Base-by-base conservation (phyloP, 768 basidiomycete species). In the Russula griseocarnosa region DNA sequence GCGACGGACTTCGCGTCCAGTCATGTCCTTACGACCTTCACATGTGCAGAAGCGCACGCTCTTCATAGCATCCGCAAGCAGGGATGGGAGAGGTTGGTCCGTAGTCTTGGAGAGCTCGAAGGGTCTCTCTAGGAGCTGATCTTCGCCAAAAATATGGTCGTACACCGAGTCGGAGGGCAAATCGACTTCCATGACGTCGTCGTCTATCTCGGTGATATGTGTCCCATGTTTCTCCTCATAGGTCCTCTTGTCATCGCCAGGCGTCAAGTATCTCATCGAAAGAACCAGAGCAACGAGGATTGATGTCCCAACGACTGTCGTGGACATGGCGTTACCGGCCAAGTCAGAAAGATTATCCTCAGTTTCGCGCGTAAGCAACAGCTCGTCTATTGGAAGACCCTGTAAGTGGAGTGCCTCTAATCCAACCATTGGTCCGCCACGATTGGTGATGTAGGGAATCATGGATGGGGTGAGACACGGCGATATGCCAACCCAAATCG, bases 261-360 rank as follows among this genome's bases (percentile, higher is more conserved):
- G 75, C 66, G 86, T 86, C 36, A 97, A 77, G 38, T 92, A 79
- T 54, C 83, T 81, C 72, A 79, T 80, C 7, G 85, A 84, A 1
- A 86, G 75, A 11, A 89, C 82, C 51, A 98, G 78, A 0, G 93
- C 92, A 20, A 89, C 86, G 60, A 96, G 76, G 67, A 97, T 91
- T 67, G 92, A 88, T 3, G 92, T 83, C 1, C 95, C 95, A 36
- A 98, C 94, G 28, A 97, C 95, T 1, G 95, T 97, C 5, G 94
- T 92, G 1, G 94, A 94, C 95, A 98, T 98, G 64, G 95, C 95
- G 71, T 98, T 98, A 2, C 95, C 95, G 22, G 95, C 94, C 18
- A 98, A 80, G 74, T 97, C 94, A 3, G 94, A 92, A 8, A 98
- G 80, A 64, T 98, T 88, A 73, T 97, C 95, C 73, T 95, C 91